These are phyloP conservation scores for Triticum aestivum DNA, from an alignment of 176 grass and related monocot species.

Conservation along the genomic window IWGSC_CS_RefSeq_v2.1 NC_057806.1:580361885-580362384, in stretches of 20 bases:
- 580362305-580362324: not conserved
- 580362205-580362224: constrained; percentile 76
- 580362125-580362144: constrained; percentile 58
- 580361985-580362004: constrained; percentile 83
- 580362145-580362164: constrained; percentile 55
- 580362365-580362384: constrained; percentile 94
- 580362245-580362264: not conserved
- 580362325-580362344: constrained; percentile 89
- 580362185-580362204: constrained; percentile 61
- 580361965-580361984: constrained; percentile 32
- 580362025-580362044: constrained; percentile 76
- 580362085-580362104: constrained; percentile 53
- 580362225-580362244: constrained; percentile 86
- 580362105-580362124: constrained; percentile 67
- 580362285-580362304: not conserved
- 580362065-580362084: constrained; percentile 66
- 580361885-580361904: constrained; percentile 83
- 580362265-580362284: not conserved
- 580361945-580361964: constrained; percentile 38
- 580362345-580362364: constrained; percentile 95
- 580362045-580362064: constrained; percentile 92
- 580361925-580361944: constrained; percentile 59
- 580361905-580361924: constrained; percentile 82
- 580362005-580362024: constrained; percentile 77
- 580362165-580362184: constrained; percentile 72